Percentiles rank a stretch among this genome's conserved stretches.
These are phyloP conservation scores for Peronospora destructor DNA, from an alignment of 352 stramenopile genomes.

Conservation along the genomic window DNA sequence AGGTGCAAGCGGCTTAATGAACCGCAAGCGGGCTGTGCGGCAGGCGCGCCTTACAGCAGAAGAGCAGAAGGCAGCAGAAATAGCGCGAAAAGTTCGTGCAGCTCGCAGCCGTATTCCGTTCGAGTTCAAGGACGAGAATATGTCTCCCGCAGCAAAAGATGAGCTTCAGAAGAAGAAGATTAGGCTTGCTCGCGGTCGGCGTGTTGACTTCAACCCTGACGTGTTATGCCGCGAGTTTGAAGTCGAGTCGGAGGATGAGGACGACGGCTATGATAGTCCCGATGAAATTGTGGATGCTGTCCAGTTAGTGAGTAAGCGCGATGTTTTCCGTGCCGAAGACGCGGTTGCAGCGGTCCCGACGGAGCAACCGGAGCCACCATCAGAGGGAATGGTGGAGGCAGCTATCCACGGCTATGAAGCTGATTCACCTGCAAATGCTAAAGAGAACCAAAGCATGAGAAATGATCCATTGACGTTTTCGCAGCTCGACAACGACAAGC, in stretches of 20 bases:
- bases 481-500: conserved; percentile 32
- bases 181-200: conserved; percentile 21
- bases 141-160: conserved; percentile 25
- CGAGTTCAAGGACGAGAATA: conserved; percentile 49
- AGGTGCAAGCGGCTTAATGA: conserved; percentile 33
- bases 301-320: conserved; percentile 32
- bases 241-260: conserved; percentile 47
- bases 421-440: conserved; percentile 4
- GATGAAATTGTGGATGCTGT: conserved; percentile 44
- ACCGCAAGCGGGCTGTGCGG: conserved; percentile 37
- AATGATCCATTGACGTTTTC: conserved; percentile 32
- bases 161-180: conserved; percentile 35
- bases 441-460: not conserved
- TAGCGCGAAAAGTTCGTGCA: conserved; percentile 44
- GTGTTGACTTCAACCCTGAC: conserved; percentile 40
- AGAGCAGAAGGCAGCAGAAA: conserved; percentile 35
- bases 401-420: conserved; percentile 14
- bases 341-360: conserved; percentile 25
- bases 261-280: conserved; percentile 29
- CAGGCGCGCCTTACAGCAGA: conserved; percentile 36
- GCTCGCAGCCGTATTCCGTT: conserved; percentile 43
- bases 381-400: conserved; percentile 3
- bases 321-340: conserved; percentile 32
- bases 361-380: conserved; percentile 22
- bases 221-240: conserved; percentile 51